Percentiles rank a stretch among this genome's conserved stretches.
Evolutionary conservation across 1,284 basidiomycete genomes (phyloP).

Genomic region (Pseudozyma sp.): DNA sequence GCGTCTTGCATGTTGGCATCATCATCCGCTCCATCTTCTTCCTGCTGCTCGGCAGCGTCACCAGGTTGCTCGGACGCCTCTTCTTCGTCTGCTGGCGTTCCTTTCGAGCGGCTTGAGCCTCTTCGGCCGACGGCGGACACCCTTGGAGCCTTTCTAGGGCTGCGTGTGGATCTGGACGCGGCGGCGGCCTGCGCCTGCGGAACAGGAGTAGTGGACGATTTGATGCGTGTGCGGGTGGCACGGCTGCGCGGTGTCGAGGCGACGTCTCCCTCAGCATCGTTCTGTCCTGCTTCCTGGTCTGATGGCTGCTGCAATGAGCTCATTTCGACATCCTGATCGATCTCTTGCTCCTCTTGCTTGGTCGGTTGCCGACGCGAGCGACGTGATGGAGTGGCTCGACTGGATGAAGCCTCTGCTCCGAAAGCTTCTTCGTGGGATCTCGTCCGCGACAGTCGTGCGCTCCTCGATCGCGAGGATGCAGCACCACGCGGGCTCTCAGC

Average conservation of each 20-base stretch:
- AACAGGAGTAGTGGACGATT: conserved; percentile 28
- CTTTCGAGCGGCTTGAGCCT: conserved; percentile 8
- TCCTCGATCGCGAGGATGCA: conserved; percentile 21
- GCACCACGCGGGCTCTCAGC: conserved; percentile 15
- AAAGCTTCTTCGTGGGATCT: conserved; percentile 33
- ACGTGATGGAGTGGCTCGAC: conserved; percentile 34
- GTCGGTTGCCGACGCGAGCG: conserved; percentile 36
- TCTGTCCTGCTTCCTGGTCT: conserved; percentile 10
- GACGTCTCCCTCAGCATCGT: conserved; percentile 10
- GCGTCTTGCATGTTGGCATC: conserved; percentile 21
- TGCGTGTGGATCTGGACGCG: conserved; percentile 18
- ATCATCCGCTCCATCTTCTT: conserved; percentile 13
- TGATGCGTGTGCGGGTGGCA: conserved; percentile 21
- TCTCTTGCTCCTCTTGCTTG: conserved; percentile 21
- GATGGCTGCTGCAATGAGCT: conserved; percentile 9
- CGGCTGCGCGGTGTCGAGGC: conserved; percentile 30
- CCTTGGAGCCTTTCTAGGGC: conserved; percentile 24
- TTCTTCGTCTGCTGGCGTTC: conserved; percentile 25
- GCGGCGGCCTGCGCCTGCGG: conserved; percentile 21
- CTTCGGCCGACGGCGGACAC: conserved; percentile 25
- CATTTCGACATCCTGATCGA: conserved; percentile 21
- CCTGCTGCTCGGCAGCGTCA: conserved; percentile 17
- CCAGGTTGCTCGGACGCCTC: conserved; percentile 8
- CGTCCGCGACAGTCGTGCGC: conserved; percentile 27
- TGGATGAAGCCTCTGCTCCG: conserved; percentile 11